Evolutionary conservation across 352 stramenopile genomes (phyloP).

Genomic region (Paralagenidium karlingii): DNA sequence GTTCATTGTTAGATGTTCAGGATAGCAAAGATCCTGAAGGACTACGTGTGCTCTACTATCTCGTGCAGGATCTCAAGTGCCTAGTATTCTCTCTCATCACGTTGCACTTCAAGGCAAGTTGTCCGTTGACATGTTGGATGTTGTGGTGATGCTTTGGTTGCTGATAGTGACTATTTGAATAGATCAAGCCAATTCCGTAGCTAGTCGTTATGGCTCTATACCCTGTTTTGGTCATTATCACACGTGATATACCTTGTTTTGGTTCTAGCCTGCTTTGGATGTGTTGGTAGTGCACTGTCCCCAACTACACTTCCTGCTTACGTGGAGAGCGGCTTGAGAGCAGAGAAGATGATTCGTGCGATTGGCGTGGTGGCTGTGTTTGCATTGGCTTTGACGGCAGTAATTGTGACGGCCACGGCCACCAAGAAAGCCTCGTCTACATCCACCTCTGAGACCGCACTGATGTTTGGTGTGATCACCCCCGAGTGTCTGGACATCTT

Average conservation of each 20-base stretch:
- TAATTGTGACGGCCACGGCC: no score
- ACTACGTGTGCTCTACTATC: conserved; percentile 92
- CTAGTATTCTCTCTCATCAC: conserved; percentile 94
- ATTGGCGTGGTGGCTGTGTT: no score
- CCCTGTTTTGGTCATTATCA: no score
- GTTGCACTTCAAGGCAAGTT: conserved; percentile 90
- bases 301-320: no score
- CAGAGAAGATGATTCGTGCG: no score
- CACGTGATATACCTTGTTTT: neutral
- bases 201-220: neutral
- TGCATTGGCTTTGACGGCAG: no score
- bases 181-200: conserved; percentile 93
- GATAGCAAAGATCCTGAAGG: conserved; percentile 94
- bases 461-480: conserved; percentile 61
- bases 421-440: no score
- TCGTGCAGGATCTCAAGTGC: conserved; percentile 96
- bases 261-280: neutral
- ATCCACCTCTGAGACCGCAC: conserved; percentile 23
- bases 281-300: no score
- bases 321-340: no score
- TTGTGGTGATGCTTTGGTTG: neutral
- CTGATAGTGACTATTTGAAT: neutral
- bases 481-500: conserved; percentile 72
- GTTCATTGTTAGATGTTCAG: conserved; percentile 90
- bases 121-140: conserved; percentile 1